Base-by-base conservation (phyloP, 305 asterid species). In the Fraxinus nigra region DNA sequence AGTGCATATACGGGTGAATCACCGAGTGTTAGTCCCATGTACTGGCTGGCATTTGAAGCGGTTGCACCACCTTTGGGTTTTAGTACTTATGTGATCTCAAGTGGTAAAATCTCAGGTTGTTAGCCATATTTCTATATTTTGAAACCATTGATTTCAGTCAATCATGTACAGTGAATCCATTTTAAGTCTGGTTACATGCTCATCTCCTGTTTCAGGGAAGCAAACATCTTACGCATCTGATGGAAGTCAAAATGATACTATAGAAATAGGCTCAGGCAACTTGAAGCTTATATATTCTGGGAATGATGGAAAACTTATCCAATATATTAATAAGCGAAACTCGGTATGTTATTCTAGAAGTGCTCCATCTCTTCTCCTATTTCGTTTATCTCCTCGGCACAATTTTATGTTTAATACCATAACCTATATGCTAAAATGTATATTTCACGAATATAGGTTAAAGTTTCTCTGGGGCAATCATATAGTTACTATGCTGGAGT, bases 11-110 rank as follows among this genome's bases (percentile, higher is more conserved):
- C 65, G 59, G 97, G 98, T 14, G 86, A 90, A 86, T 85, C 91
- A 56, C 89, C 97, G 81, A 81, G 85, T 5, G 78, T 79, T 33
- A 84, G 79, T 70, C 94, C 98, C 84, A 37, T 76, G 59, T 91
- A 91, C 80, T 92, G 94, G 98, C 98, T 96, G 18, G 95, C 98
- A 33, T 96, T 96, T 85, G 91, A 88, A 37, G 98, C 94, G 0
- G 88, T 65, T 37, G 95, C 91, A 85, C 98, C 98, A 14, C 95
- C 98, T 76, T 85, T 96, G 83, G 99, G 99, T 80, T 94, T 93
- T 82, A 94, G 84, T 89, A 91, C 98, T 82, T 96, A 91, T 20
- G 86, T 85, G 65, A 81, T 94, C 87, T 86, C 89, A 59, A 86
- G 89, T 81, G 88, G 89, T 78, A 89, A 87, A 87, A 76, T 43